Evolutionary conservation across 2,329 filamentous ascomycete species (phyloP).

Genomic region (Pestalotiopsis sp.): DNA sequence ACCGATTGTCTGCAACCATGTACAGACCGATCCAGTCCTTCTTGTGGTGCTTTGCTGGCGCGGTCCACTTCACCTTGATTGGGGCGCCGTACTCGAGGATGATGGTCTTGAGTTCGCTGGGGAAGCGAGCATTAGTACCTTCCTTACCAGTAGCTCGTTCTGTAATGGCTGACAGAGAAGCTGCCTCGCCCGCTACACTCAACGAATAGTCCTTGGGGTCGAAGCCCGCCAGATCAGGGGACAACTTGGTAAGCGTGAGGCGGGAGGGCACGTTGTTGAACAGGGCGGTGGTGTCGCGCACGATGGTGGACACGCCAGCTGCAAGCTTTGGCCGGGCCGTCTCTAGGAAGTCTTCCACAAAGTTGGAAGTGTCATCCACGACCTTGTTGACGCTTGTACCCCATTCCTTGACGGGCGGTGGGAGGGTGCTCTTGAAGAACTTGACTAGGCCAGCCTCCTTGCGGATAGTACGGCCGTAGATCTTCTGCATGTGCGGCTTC

Average conservation of each 20-base stretch:
- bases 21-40: constrained; percentile 97
- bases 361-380: constrained; percentile 81
- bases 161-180: constrained; percentile 47
- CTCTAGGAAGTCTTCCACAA: constrained; percentile 89
- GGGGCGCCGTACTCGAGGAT: constrained; percentile 88
- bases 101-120: constrained; percentile 71
- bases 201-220: constrained; percentile 81
- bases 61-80: constrained; percentile 87
- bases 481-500: constrained; percentile 96
- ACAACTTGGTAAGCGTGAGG: constrained; percentile 77
- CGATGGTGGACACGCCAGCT: constrained; percentile 80
- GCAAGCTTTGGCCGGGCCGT: constrained; percentile 82
- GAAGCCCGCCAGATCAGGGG: constrained; percentile 77
- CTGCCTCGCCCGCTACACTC: constrained; percentile 66
- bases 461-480: constrained; percentile 83
- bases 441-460: constrained; percentile 88
- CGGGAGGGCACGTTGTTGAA: constrained; percentile 89
- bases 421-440: constrained; percentile 84
- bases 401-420: constrained; percentile 78
- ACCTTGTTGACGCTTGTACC: constrained; percentile 86
- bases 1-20: constrained; percentile 91
- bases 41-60: constrained; percentile 82
- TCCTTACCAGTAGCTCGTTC: constrained; percentile 72
- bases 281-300: constrained; percentile 81
- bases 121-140: constrained; percentile 66